Base-by-base conservation (phyloP, 2,329 filamentous ascomycete species). In the Conoideocrella luteorostrata region DNA sequence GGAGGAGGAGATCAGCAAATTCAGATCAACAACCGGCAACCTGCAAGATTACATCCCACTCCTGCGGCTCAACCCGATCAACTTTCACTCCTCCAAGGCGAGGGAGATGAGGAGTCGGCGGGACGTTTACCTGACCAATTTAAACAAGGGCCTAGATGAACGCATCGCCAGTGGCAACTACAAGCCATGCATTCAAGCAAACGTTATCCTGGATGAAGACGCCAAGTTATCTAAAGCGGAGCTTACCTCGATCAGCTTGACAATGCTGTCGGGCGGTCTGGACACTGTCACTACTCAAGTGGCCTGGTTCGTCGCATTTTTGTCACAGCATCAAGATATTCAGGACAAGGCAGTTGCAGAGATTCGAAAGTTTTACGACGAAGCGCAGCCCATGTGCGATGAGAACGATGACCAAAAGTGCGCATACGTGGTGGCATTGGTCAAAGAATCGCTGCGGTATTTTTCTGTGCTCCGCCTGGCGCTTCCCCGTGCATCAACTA, bases 221-320 rank as follows among this genome's bases (percentile, higher is more conserved):
- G 74, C 78, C 0, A 78, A 75, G 48, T 62, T 84, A 13, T 81
- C 76, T 60, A 69, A 71, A 30, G 78, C 76, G 39, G 81, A 85
- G 50, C 67, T 84, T 28, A 82, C 72, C 0, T 80, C 75, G 0
- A 84, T 84, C 52, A 81, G 77, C 48, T 59, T 85, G 48, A 84
- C 80, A 1, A 85, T 86, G 81, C 64, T 85, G 4, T 80, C 77
- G 0, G 81, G 80, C 1, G 81, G 81, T 0, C 64, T 85, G 4
- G 81, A 85, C 49, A 85, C 82, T 0, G 72, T 85, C 28, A 82
- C 79, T 2, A 84, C 80, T 0, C 66, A 81, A 5, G 73, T 84
- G 2, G 76, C 79, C 4, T 84, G 80, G 80, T 80, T 77, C 52
- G 69, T 84, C 40, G 77, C 73, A 1, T 65, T 82, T 22, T 62